Conservation (phyloP, 805 yeast genomes). For the Nakazawaea ishiwadae region DNA sequence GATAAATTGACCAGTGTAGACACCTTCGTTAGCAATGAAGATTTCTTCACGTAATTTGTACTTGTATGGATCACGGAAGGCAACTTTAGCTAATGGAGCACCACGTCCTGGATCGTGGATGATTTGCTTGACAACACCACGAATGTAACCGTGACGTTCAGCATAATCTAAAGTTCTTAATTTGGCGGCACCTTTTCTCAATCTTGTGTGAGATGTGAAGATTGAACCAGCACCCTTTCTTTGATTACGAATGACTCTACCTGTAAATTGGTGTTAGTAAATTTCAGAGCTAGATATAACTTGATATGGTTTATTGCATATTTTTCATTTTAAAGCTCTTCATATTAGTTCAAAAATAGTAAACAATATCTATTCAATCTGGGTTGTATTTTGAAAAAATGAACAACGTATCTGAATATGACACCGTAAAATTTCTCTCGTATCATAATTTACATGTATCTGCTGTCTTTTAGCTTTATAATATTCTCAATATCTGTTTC, state of each 20-base stretch:
- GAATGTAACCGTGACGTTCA: constrained; percentile 99
- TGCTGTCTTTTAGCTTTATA: no score
- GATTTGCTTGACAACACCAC: constrained; percentile 98
- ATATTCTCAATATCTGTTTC: no score
- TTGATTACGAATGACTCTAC: constrained; percentile 99
- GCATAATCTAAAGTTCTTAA: constrained; percentile 98
- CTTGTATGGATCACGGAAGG: constrained; percentile 99
- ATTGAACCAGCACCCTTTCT: constrained; percentile 99
- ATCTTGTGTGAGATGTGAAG: constrained; percentile 99
- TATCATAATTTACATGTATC: no score
- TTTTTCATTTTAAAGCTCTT: no score
- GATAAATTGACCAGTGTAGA: constrained; percentile 98
- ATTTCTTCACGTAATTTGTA: constrained; percentile 97
- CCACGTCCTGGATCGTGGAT: constrained; percentile 99
- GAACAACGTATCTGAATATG: no score
- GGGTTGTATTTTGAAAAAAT: no score
- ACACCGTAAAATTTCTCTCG: no score
- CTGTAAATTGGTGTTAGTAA: constrained; percentile 28
- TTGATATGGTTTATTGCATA: no score
- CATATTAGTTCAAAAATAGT: no score
- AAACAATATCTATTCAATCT: no score
- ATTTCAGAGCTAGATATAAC: not conserved
- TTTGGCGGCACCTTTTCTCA: constrained; percentile 99
- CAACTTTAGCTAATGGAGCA: constrained; percentile 99
- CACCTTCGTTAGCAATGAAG: constrained; percentile 99